These are phyloP conservation scores for Leccinum subgranulosum DNA, from an alignment of 768 basidiomycete genomes.

Conservation along the genomic window DNA sequence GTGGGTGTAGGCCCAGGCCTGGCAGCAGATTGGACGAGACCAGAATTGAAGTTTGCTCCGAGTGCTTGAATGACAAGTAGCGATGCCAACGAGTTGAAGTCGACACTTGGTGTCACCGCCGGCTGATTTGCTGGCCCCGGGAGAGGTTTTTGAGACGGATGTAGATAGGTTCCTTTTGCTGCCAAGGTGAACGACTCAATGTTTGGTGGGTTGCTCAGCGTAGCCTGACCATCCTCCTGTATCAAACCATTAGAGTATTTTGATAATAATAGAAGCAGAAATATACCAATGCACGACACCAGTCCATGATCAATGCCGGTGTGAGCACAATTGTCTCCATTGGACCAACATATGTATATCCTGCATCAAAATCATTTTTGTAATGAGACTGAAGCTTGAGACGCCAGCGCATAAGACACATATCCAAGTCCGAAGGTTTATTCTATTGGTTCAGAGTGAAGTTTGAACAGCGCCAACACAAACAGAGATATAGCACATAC, in stretches of 20 bases:
- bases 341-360: not conserved
- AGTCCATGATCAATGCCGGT: slow-evolving; percentile 8
- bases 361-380: slow-evolving; percentile 4
- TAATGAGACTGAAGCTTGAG: slow-evolving; percentile 2
- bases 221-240: slow-evolving; percentile 9
- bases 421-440: not conserved
- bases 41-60: not conserved
- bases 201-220: not conserved
- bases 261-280: not conserved
- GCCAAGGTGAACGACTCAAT: slow-evolving; percentile 1
- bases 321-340: not conserved
- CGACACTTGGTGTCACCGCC: not conserved
- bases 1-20: not conserved
- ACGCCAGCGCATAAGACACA: not conserved
- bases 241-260: not conserved
- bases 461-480: no score
- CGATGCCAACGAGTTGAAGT: slow-evolving; percentile 1
- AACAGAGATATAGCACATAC: no score
- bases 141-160: not conserved
- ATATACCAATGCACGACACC: slow-evolving; percentile 3
- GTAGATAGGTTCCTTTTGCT: not conserved
- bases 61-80: slow-evolving; percentile 7
- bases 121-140: not conserved
- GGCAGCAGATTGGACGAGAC: not conserved
- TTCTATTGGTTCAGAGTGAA: no score